A percentile compares a stretch with the other conserved stretches of the same genome.
phyloP scores from a whole-genome alignment of 2,329 filamentous ascomycete species.

The Cadophora sp. region DNA sequence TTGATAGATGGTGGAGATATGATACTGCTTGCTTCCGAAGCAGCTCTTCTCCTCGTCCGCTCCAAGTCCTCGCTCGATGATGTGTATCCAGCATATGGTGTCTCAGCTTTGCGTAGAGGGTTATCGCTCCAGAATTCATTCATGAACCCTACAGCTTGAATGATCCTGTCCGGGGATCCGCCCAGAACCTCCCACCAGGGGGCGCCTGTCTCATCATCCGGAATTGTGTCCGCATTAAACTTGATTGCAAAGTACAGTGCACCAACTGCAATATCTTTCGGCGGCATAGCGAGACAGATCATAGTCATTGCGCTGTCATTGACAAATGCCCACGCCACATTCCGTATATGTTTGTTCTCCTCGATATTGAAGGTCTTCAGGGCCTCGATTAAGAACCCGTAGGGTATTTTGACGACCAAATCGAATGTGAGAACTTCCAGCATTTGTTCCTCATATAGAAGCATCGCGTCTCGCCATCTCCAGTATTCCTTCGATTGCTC shows the following conservation, averaged over 20 bases:
- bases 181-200: slow-evolving; percentile 88
- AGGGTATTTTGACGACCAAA: slow-evolving; percentile 86
- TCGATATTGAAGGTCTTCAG: slow-evolving; percentile 75
- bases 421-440: slow-evolving; percentile 94
- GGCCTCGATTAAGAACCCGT: slow-evolving; percentile 82
- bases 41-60: slow-evolving; percentile 36
- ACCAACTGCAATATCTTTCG: slow-evolving; percentile 82
- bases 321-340: slow-evolving; percentile 91
- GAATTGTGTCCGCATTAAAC: slow-evolving; percentile 74
- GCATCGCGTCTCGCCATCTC: slow-evolving; percentile 94
- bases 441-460: slow-evolving; percentile 91
- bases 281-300: slow-evolving; percentile 80
- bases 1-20: slow-evolving; percentile 14
- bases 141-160: slow-evolving; percentile 78
- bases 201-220: slow-evolving; percentile 71
- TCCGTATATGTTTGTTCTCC: slow-evolving; percentile 81
- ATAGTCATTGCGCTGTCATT: slow-evolving; percentile 89
- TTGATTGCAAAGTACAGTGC: slow-evolving; percentile 87
- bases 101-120: slow-evolving; percentile 55
- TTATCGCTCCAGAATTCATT: slow-evolving; percentile 71
- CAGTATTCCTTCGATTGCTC: slow-evolving; percentile 99
- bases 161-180: slow-evolving; percentile 73
- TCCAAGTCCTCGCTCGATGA: slow-evolving; percentile 41
- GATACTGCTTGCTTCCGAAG: slow-evolving; percentile 33
- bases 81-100: slow-evolving; percentile 39